phyloP scores from a whole-genome alignment of 2,329 filamentous ascomycete genomes.

The Stachybotrys chlorohalonatus region DNA sequence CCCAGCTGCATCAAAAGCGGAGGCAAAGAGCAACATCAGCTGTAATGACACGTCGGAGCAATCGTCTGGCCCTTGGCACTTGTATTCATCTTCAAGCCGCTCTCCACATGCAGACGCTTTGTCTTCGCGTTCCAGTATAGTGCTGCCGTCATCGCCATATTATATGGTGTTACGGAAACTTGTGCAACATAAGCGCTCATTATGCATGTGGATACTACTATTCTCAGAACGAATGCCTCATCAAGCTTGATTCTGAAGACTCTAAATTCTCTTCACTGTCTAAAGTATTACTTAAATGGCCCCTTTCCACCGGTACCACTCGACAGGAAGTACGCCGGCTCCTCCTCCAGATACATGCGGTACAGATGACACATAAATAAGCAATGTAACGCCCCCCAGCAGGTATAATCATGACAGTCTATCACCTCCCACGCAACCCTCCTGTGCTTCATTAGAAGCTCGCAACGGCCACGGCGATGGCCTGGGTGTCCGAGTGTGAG shows the following conservation, averaged over 20 bases:
- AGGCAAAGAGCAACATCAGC: too few species aligned
- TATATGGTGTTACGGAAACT: too few species aligned
- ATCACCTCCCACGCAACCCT: conserved; percentile 3
- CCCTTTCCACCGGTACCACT: not conserved
- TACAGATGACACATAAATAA: not conserved
- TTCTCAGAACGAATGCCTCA: too few species aligned
- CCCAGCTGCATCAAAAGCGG: not conserved
- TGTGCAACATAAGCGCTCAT: too few species aligned
- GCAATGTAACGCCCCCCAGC: not conserved
- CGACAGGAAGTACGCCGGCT: not conserved
- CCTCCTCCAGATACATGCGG: not conserved
- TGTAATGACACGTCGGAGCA: too few species aligned
- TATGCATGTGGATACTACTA: too few species aligned
- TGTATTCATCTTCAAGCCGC: too few species aligned
- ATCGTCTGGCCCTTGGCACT: too few species aligned
- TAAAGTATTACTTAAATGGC: not conserved
- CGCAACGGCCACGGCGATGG: conserved; percentile 86
- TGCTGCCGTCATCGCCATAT: too few species aligned
- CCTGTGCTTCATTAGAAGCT: conserved; percentile 47
- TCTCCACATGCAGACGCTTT: too few species aligned
- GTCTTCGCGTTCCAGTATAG: too few species aligned
- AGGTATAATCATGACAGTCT: not conserved
- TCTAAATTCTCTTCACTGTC: not conserved
- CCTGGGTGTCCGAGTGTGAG: conserved; percentile 89
- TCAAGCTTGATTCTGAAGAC: not conserved